Percentiles rank a stretch among this genome's conserved stretches.
These are phyloP conservation scores for Microdochium bolleyi DNA, from an alignment of 2,329 filamentous ascomycete genomes.

Conservation along the genomic window DNA sequence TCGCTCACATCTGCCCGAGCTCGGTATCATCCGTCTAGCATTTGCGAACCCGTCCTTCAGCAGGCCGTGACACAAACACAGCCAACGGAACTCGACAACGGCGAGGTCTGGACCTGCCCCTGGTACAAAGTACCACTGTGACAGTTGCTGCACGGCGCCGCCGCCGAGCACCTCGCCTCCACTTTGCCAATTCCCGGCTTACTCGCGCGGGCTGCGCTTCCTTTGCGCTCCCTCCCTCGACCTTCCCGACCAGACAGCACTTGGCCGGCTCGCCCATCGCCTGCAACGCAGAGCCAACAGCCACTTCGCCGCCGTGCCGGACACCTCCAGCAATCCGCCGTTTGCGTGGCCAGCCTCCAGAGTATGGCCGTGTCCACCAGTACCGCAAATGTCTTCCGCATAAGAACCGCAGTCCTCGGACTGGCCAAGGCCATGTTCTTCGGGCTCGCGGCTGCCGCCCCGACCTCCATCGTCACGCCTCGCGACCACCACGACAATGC, in stretches of 20 bases:
- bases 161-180: too few species aligned
- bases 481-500: conserved; percentile 32
- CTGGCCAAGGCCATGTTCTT: conserved; percentile 31
- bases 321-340: background rate
- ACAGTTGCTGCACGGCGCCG: too few species aligned
- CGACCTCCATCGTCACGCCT: conserved; percentile 30
- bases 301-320: background rate
- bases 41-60: too few species aligned
- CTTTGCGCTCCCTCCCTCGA: background rate
- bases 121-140: too few species aligned
- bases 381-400: conserved; percentile 18
- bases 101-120: too few species aligned
- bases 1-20: too few species aligned
- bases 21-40: too few species aligned
- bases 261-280: background rate
- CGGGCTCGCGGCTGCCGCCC: conserved; percentile 28
- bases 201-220: too few species aligned
- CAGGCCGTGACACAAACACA: too few species aligned
- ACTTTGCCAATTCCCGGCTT: too few species aligned
- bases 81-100: too few species aligned
- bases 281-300: background rate
- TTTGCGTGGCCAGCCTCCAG: background rate
- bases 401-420: conserved; percentile 40
- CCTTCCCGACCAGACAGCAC: background rate
- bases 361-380: background rate